Conservation (phyloP, 176 grass and related monocot species). For the Canna indica region DNA sequence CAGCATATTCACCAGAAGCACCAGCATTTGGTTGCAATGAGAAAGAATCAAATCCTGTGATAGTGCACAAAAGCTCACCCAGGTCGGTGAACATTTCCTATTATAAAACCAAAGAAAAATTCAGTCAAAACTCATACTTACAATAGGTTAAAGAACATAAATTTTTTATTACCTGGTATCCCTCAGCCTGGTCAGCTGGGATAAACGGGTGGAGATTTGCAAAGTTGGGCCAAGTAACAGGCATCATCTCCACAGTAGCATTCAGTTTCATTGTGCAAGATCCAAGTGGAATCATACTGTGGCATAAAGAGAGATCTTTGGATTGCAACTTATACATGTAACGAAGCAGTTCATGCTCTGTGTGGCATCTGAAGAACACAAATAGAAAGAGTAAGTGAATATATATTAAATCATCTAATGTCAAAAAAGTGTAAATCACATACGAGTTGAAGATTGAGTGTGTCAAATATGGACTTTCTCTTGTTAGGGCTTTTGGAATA, state of each 20-base stretch:
- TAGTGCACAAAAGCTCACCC: slow-evolving; percentile 64
- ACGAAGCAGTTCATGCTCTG: slow-evolving; percentile 90
- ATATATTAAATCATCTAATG: neutral
- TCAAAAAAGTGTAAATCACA: neutral
- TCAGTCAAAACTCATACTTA: neutral
- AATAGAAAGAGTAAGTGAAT: neutral
- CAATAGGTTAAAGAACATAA: neutral
- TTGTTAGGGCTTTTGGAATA: slow-evolving; percentile 56
- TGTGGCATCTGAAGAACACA: slow-evolving; percentile 69
- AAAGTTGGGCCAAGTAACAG: slow-evolving; percentile 85
- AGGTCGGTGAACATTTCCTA: slow-evolving; percentile 98
- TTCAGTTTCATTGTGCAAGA: slow-evolving; percentile 99
- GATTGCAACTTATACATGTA: slow-evolving; percentile 86
- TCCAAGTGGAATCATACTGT: slow-evolving; percentile 99
- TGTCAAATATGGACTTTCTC: slow-evolving; percentile 77
- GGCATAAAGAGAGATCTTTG: slow-evolving; percentile 92
- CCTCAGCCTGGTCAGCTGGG: slow-evolving; percentile 64
- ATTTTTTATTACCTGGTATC: slow-evolving; percentile 60
- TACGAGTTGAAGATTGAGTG: slow-evolving; percentile 90
- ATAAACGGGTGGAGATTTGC: slow-evolving; percentile 86
- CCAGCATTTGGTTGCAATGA: slow-evolving; percentile 99
- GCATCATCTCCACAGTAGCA: slow-evolving; percentile 96
- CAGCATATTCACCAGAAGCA: slow-evolving; percentile 94
- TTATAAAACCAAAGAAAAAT: slow-evolving; percentile 10
- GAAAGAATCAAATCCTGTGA: slow-evolving; percentile 98